Evolutionary conservation across 2,329 filamentous ascomycete genomes (phyloP), one percentile per base, ranked within the genome.

Genomic region (Torrubiella hemipterigena): DNA sequence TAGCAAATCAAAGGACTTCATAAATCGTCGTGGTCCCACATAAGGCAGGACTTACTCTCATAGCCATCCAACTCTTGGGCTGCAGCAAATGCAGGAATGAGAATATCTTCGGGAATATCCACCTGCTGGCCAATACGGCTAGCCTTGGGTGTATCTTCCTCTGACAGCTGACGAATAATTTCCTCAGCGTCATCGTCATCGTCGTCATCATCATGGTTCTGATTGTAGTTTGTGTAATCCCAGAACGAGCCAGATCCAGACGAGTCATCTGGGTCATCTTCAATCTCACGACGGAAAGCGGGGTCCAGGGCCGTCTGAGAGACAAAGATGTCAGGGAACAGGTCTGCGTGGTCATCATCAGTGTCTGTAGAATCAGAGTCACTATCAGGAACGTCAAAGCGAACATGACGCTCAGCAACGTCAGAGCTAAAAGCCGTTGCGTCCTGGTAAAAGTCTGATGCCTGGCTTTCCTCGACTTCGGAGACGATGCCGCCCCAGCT

Each of bases 321-420:
- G 34, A 87, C 65, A 51, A 89, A 89, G 36, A 89, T 76, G 48
- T 86, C 76, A 2, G 81, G 79, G 38, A 84, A 84, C 40, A 85
- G 71, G 39, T 74, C 71, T 37, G 72, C 68, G 27, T 67, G 56
- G 39, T 76, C 69, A 36, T 75, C 68, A 23, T 77, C 72, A 4
- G 65, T 71, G 30, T 77, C 75, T 32, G 73, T 76, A 3, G 69
- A 72, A 37, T 77, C 70, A 32, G 70, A 80, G 42, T 83, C 78
- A 34, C 78, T 78, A 36, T 69, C 67, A 35, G 76, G 68, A 24
- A 78, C 65, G 32, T 77, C 68, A 45, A 91, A 91, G 45, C 80
- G 81, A 26, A 91, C 83, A 41, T 79, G 79, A 36, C 81, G 74
- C 40, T 69, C 61, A 22, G 48, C 42, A 10, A 44, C 45, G 14